Percentiles rank a stretch among this genome's conserved stretches.
Conservation (phyloP, 2,329 filamentous ascomycete species). For the Septoria linicola region DNA sequence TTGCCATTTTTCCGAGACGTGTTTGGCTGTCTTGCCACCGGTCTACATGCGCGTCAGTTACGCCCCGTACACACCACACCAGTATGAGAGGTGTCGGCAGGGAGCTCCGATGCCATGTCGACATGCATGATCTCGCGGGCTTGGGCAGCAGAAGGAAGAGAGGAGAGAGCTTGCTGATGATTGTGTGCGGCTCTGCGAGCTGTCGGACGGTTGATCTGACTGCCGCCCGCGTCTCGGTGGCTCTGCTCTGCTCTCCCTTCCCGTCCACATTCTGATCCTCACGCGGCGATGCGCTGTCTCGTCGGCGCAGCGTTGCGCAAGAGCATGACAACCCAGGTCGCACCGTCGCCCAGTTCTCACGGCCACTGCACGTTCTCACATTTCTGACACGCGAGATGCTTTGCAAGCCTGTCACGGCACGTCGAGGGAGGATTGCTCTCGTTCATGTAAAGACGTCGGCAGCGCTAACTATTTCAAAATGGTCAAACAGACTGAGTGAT, state of each 20-base stretch:
- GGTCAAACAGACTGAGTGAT: neutral
- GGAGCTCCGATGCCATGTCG: neutral
- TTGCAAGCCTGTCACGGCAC: too few relatives aligned
- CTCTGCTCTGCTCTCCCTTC: neutral
- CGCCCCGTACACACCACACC: neutral
- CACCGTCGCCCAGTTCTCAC: too few relatives aligned
- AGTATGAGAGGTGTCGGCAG: too few relatives aligned
- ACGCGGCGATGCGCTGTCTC: too few relatives aligned
- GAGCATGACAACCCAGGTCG: too few relatives aligned
- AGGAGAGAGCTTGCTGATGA: neutral
- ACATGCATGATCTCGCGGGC: neutral
- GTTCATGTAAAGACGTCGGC: too few relatives aligned
- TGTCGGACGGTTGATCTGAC: neutral
- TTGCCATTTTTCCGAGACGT: slow-evolving; percentile 5
- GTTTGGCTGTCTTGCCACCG: slow-evolving; percentile 10
- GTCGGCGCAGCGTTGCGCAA: too few relatives aligned
- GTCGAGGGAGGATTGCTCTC: too few relatives aligned
- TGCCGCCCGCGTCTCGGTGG: neutral
- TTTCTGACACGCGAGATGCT: neutral
- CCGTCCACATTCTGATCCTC: too few relatives aligned
- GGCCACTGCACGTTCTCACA: neutral
- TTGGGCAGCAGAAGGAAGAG: neutral
- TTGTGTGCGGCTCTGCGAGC: slow-evolving; percentile 7
- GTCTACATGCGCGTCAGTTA: slow-evolving; percentile 5
- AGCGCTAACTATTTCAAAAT: too few relatives aligned